Evolutionary conservation across 768 basidiomycete genomes (phyloP).

Genomic region (Amanita phalloides): DNA sequence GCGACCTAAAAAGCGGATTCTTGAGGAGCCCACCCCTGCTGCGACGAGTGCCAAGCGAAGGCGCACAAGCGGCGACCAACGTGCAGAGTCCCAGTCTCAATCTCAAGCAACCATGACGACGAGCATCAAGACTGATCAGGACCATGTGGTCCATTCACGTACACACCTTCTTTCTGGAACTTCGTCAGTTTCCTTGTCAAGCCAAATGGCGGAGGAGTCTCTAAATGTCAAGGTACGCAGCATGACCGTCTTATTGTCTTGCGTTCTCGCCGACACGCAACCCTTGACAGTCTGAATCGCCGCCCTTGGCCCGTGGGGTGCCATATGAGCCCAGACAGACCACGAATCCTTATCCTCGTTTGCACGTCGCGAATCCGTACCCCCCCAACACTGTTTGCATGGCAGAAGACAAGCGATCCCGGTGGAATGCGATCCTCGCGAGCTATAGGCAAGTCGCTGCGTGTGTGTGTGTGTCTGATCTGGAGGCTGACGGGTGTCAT

Average conservation of each 20-base stretch:
- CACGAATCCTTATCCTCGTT: slow-evolving; percentile 26
- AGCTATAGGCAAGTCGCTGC: slow-evolving; percentile 23
- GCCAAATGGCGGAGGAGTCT: not conserved
- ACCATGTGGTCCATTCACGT: slow-evolving; percentile 10
- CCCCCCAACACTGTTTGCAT: slow-evolving; percentile 20
- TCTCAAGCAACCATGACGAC: slow-evolving; percentile 20
- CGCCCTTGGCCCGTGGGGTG: slow-evolving; percentile 20
- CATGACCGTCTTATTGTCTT: not conserved
- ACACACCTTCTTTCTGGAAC: slow-evolving; percentile 12
- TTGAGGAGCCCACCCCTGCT: slow-evolving; percentile 39
- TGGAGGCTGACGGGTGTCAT: slow-evolving; percentile 5
- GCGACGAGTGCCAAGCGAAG: slow-evolving; percentile 38
- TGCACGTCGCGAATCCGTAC: slow-evolving; percentile 26
- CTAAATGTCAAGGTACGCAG: not conserved
- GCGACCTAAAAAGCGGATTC: slow-evolving; percentile 73
- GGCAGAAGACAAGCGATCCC: slow-evolving; percentile 23
- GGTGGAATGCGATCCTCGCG: slow-evolving; percentile 33
- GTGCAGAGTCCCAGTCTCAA: slow-evolving; percentile 23
- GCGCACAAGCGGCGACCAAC: slow-evolving; percentile 21
- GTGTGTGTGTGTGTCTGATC: too few species aligned
- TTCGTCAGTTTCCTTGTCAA: slow-evolving; percentile 11
- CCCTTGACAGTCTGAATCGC: slow-evolving; percentile 17
- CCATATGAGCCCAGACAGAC: slow-evolving; percentile 26
- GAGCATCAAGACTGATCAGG: slow-evolving; percentile 29
- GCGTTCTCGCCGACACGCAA: not conserved